Percentiles rank a stretch among this genome's conserved stretches.
Evolutionary conservation across 2,329 filamentous ascomycete genomes (phyloP).

Genomic region (Botrytis deweyae): DNA sequence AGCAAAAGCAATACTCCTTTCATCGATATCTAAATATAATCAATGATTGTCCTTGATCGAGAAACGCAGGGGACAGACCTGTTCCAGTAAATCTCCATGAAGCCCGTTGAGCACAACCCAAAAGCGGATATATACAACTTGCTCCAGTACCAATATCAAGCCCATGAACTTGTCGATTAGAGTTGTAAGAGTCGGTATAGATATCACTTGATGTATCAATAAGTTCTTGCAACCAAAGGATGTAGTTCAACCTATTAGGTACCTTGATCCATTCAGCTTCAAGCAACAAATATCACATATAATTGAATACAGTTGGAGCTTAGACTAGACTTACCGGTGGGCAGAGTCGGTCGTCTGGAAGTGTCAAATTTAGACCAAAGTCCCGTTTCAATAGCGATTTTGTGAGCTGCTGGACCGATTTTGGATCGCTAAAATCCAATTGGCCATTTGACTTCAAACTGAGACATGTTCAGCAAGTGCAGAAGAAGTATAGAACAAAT

Average conservation of each 20-base stretch:
- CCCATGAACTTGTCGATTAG: slow-evolving; percentile 59
- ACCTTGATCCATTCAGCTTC: slow-evolving; percentile 42
- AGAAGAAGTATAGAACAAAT: background rate
- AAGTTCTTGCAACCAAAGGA: slow-evolving; percentile 82
- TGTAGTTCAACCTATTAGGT: slow-evolving; percentile 77
- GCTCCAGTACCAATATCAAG: slow-evolving; percentile 89
- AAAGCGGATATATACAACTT: slow-evolving; percentile 85
- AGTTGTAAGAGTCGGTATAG: slow-evolving; percentile 51
- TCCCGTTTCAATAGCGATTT: slow-evolving; percentile 73
- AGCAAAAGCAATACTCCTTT: slow-evolving; percentile 65
- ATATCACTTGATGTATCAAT: slow-evolving; percentile 60
- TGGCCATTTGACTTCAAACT: slow-evolving; percentile 56
- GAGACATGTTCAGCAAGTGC: slow-evolving; percentile 21
- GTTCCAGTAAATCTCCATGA: slow-evolving; percentile 73
- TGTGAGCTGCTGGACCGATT: slow-evolving; percentile 76
- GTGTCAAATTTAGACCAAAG: slow-evolving; percentile 67
- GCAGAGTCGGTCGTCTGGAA: slow-evolving; percentile 79
- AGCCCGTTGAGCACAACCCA: slow-evolving; percentile 67
- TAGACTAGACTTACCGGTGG: slow-evolving; percentile 62
- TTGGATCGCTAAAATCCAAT: slow-evolving; percentile 78
- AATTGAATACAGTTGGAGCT: background rate
- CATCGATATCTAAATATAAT: slow-evolving; percentile 64
- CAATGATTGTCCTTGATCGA: slow-evolving; percentile 37
- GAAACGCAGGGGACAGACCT: slow-evolving; percentile 39
- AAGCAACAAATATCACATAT: background rate